Base-by-base conservation (phyloP, 495 filamentous ascomycete genomes). In the Platismatia glauca region DNA sequence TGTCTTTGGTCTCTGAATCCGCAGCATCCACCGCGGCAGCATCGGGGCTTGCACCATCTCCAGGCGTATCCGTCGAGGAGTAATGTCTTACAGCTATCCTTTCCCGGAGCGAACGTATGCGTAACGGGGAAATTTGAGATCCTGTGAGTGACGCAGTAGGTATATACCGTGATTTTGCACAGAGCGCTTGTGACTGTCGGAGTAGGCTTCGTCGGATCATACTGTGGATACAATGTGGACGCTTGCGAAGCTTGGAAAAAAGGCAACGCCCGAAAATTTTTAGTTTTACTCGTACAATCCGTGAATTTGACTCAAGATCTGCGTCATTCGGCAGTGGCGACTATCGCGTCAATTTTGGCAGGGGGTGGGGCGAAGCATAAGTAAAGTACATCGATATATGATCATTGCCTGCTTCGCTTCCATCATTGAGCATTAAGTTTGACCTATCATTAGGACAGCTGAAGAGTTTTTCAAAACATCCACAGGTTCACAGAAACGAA, bases 41-140 rank as follows among this genome's bases (percentile, higher is more conserved):
- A 53, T 72, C 70, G n/a, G 72, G 75, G 59, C 76, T 75, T 33
- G 75, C 75, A 38, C 33, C 53, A 29, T 58, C 22, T 31, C 38
- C 56, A 15, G 55, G 27, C 29, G 68, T 62, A 52, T 64, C 46
- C 8, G 61, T 58, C 34, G 66, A 62, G 24, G 66, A 63, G 29
- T 67, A 66, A 38, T 37, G 59, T 63, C 64, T 55, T 52, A 55
- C 38, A 31, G 55, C 29, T 60, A 62, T 50, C 34, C 58, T 29
- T 33, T n/a, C 31, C 24, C 43, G 58, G 31, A 55, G 58, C 16
- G 58, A 58, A 35, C n/a, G 41, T 61, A 66, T 61, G 35, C 62
- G 62, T 55, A 56, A n/a, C 6, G 62, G 43, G 37, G 59, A 38
- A 31, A 58, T 57, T 18, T 43, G 66, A 43, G 22, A n/a, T 64